A percentile compares a stretch with the other conserved stretches of the same genome.
These are phyloP conservation scores for Solanum phureja DNA, from an alignment of 257 asterid genomes.

Conservation along the genomic window DNA sequence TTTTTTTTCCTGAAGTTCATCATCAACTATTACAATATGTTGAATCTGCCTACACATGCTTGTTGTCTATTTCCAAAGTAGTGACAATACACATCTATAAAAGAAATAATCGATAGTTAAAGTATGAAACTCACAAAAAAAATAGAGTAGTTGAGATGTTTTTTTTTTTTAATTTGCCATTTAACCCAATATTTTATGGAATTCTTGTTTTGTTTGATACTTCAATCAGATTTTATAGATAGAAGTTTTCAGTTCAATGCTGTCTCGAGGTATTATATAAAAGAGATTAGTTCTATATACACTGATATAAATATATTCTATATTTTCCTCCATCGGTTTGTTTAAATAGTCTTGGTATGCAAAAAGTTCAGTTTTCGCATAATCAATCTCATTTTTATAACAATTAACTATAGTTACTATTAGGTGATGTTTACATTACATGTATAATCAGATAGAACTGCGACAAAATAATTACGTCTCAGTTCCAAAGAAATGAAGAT, in stretches of 20 bases:
- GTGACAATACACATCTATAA: neutral
- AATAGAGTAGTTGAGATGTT: neutral
- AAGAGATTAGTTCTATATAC: neutral
- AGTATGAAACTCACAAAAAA: neutral
- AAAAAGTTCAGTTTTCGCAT: neutral
- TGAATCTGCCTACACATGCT: neutral
- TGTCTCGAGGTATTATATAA: neutral
- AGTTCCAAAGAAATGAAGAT: neutral
- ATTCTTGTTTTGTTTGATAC: neutral
- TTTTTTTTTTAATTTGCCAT: neutral
- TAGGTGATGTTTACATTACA: neutral
- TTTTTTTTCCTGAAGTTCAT: neutral
- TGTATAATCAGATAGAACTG: neutral
- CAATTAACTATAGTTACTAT: neutral
- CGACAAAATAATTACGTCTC: neutral
- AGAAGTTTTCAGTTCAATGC: neutral
- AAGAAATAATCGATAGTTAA: neutral
- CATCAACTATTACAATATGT: neutral
- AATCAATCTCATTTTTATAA: neutral
- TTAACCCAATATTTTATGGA: neutral
- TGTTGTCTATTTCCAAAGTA: no score
- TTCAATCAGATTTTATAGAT: neutral
- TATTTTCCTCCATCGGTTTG: neutral
- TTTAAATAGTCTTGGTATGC: neutral
- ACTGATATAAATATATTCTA: no score